These are phyloP conservation scores for Picea abies DNA, from an alignment of 83 land plant species.

Conservation along the genomic window DNA sequence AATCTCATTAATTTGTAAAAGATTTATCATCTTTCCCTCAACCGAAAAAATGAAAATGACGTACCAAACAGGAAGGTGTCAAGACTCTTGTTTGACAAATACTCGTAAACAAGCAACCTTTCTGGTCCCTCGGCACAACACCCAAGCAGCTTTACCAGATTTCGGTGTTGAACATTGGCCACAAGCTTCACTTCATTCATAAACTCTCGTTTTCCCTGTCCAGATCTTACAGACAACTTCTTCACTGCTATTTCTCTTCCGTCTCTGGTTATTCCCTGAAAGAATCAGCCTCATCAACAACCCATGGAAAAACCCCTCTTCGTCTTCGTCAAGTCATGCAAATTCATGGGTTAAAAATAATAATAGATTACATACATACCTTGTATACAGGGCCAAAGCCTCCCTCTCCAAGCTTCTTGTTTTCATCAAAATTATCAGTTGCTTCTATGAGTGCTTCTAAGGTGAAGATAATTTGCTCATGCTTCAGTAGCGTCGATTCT, in stretches of 20 bases:
- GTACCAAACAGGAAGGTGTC: not conserved
- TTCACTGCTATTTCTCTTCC: not conserved
- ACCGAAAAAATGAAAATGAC: not conserved
- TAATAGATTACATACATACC: not conserved
- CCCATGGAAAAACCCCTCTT: too few species aligned
- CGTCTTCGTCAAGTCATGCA: too few species aligned
- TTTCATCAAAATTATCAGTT: not conserved
- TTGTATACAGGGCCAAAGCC: conserved; percentile 6
- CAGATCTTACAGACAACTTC: not conserved
- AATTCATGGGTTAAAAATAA: too few species aligned
- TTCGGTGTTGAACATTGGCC: too few species aligned
- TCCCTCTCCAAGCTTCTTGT: not conserved
- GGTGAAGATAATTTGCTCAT: not conserved
- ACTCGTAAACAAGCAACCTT: too few species aligned
- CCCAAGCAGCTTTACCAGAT: too few species aligned
- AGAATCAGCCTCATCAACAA: not conserved
- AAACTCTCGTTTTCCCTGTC: not conserved
- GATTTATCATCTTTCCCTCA: too few species aligned
- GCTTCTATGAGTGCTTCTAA: not conserved
- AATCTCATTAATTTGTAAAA: too few species aligned
- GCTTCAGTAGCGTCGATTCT: not conserved
- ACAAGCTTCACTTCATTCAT: too few species aligned
- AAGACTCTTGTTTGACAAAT: too few species aligned
- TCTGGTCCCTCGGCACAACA: too few species aligned
- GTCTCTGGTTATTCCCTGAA: not conserved